phyloP scores from a whole-genome alignment of 2,329 filamentous ascomycete genomes.

The Ophidiomyces ophidiicola region DNA sequence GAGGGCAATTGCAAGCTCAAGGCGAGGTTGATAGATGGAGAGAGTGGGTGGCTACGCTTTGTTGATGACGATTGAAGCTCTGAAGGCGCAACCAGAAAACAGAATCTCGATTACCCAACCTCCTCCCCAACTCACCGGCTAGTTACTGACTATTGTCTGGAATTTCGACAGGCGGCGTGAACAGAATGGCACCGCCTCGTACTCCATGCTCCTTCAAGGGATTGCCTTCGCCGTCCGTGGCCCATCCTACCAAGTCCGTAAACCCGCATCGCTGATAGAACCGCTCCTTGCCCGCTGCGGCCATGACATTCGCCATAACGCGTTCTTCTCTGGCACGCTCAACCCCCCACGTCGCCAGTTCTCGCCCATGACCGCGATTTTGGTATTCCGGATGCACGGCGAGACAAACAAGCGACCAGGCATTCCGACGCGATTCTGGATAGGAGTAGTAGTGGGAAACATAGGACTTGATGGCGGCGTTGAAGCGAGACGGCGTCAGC shows the following conservation, averaged over 20 bases:
- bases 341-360: conserved; percentile 1
- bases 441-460: conserved; percentile 1
- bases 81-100: too few species aligned
- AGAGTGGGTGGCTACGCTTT: too few species aligned
- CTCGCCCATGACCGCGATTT: conserved; percentile 2
- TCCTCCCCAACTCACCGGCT: background rate
- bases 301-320: background rate
- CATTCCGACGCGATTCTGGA: conserved; percentile 1
- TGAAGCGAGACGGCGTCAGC: background rate
- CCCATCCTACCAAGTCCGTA: conserved; percentile 10
- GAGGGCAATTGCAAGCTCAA: too few species aligned
- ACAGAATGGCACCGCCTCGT: conserved; percentile 10
- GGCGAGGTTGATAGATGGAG: too few species aligned
- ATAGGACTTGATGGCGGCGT: background rate
- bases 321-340: conserved; percentile 4
- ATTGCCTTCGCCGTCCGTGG: conserved; percentile 10
- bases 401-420: background rate
- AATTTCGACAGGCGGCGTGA: background rate
- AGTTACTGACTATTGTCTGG: background rate
- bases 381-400: conserved; percentile 8
- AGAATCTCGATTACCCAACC: background rate
- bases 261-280: conserved; percentile 12
- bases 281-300: conserved; percentile 9
- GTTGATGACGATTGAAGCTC: too few species aligned
- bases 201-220: conserved; percentile 4